Evolutionary conservation across 305 asterid species (phyloP), one percentile per base, ranked within the genome.

Genomic region (Fraxinus sp.): DNA sequence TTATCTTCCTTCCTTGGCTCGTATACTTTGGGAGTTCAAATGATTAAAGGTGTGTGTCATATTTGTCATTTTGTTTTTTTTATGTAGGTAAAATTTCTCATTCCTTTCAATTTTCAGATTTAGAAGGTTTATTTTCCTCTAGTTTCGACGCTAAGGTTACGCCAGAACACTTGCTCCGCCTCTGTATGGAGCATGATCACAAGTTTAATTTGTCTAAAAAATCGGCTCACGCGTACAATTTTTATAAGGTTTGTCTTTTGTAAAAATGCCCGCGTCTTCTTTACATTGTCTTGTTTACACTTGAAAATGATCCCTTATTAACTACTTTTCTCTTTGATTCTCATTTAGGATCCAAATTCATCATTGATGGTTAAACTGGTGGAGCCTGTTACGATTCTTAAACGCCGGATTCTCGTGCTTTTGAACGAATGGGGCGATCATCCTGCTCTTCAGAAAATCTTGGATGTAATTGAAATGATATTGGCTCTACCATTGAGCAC

Each of bases 121-220:
- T 93, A 83, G 92, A 81, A 83, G 98, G 98, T 77, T 82, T 90
- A 35, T 71, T 82, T 79, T 83, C 91, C 74, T 91, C 97, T 64
- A 86, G 79, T 84, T 89, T 92, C 66, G 98, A 95, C 88, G 90
- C 97, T 33, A 94, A 90, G 90, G 85, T 95, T 86, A 85, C 93
- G 3, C 99, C 97, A 7, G 99, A 94, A 82, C 97, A 94, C 86
- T 85, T 93, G 72, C 91, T 97, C 46, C 92, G 93, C 83, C 90
- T 97, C 76, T 91, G 97, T 85, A 86, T 97, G 89, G 98, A 93
- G 93, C 93, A 94, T 86, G 95, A 91, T 77, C 84, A 87, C 22
- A 92, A 79, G 86, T 89, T 89, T 79, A 78, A 59, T 71, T 83
- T 49, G 80, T 79, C 92, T 64, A 83, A 80, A 37, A 90, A 89